Evolutionary conservation across 2,329 filamentous ascomycete species (phyloP).

Genomic region (Ascosphaera pollenicola): DNA sequence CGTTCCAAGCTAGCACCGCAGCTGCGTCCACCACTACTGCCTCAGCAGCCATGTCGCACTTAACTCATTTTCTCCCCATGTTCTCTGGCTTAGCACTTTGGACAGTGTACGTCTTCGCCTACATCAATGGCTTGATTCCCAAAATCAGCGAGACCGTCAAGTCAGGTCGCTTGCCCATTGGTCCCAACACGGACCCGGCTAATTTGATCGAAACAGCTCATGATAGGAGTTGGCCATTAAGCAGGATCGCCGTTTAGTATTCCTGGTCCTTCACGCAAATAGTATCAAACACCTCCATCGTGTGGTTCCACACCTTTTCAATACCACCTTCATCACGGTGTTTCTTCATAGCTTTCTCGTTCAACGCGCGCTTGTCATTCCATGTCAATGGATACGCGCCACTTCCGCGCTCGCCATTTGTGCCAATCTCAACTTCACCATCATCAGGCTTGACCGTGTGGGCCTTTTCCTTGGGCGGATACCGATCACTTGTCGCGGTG

Average conservation of each 20-base stretch:
- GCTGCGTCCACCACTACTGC: not conserved
- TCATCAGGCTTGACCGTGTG: not conserved
- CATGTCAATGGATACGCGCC: slow-evolving; percentile 7
- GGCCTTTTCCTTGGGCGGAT: slow-evolving; percentile 3
- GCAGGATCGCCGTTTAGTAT: not conserved
- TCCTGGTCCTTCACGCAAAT: slow-evolving; percentile 4
- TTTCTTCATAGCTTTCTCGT: slow-evolving; percentile 5
- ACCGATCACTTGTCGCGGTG: slow-evolving; percentile 4
- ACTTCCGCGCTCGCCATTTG: slow-evolving; percentile 6
- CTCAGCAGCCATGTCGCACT: not conserved
- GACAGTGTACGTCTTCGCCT: slow-evolving; percentile 12
- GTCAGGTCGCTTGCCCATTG: not conserved
- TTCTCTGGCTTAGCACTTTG: slow-evolving; percentile 11
- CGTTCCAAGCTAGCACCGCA: not conserved
- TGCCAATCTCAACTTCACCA: slow-evolving; percentile 4
- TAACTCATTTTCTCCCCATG: slow-evolving; percentile 8
- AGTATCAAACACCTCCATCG: slow-evolving; percentile 6
- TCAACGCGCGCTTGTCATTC: slow-evolving; percentile 5
- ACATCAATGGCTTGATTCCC: slow-evolving; percentile 12
- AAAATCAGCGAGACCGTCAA: slow-evolving; percentile 5
- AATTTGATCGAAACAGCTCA: not conserved
- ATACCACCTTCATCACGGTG: slow-evolving; percentile 5
- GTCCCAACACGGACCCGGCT: not conserved
- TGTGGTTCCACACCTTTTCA: slow-evolving; percentile 8
- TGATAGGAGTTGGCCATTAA: no score